phyloP scores from a whole-genome alignment of 2,329 filamentous ascomycete genomes.

The Xylariaceae sp. region DNA sequence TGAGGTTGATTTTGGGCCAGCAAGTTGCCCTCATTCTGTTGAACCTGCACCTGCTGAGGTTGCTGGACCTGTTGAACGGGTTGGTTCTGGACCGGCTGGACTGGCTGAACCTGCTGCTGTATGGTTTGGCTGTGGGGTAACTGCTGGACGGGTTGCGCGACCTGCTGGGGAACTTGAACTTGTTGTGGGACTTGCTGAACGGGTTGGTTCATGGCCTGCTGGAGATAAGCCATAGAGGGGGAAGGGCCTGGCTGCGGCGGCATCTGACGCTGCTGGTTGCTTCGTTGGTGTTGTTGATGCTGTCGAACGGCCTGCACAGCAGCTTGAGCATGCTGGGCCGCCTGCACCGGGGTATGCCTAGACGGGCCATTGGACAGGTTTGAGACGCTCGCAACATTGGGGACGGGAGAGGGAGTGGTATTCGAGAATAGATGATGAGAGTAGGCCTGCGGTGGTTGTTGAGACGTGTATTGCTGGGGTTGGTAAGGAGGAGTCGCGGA shows the following conservation, averaged over 20 bases:
- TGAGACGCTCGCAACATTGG: conserved; percentile 55
- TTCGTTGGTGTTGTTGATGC: conserved; percentile 43
- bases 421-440: conserved; percentile 61
- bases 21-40: conserved; percentile 40
- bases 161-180: conserved; percentile 34
- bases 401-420: conserved; percentile 54
- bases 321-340: conserved; percentile 51
- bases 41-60: conserved; percentile 40
- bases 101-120: conserved; percentile 37
- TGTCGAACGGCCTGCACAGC: conserved; percentile 41
- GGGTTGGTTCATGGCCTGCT: conserved; percentile 43
- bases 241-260: conserved; percentile 42
- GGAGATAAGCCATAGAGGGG: conserved; percentile 41
- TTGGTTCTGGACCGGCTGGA: conserved; percentile 36
- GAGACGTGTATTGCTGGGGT: conserved; percentile 58
- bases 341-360: conserved; percentile 52
- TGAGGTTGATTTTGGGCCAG: conserved; percentile 43
- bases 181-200: conserved; percentile 39
- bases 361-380: conserved; percentile 58
- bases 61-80: conserved; percentile 37
- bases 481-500: conserved; percentile 63
- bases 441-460: conserved; percentile 58
- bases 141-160: conserved; percentile 41
- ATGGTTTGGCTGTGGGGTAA: conserved; percentile 43
- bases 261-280: conserved; percentile 44